Evolutionary conservation across 257 asterid species (phyloP).

Genomic region (Eustoma russellianum): DNA sequence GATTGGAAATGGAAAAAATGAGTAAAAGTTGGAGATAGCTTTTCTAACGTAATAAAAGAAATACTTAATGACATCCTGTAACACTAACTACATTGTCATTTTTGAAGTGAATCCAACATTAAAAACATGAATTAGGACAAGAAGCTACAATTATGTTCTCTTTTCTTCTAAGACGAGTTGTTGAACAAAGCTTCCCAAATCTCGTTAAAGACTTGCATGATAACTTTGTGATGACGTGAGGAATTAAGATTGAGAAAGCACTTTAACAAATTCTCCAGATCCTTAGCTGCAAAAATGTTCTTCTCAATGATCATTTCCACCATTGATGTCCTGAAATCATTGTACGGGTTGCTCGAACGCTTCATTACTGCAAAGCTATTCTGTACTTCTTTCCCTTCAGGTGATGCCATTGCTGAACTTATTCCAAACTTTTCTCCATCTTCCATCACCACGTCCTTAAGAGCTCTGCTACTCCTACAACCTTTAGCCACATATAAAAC

Average conservation of each 20-base stretch:
- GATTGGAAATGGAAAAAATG: too few species aligned
- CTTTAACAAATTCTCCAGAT: conserved; percentile 23
- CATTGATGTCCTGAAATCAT: conserved; percentile 36
- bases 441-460: background rate
- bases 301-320: conserved; percentile 34
- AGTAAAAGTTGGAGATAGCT: too few species aligned
- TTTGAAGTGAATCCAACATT: background rate
- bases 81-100: conserved; percentile 10
- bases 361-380: conserved; percentile 29
- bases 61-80: background rate
- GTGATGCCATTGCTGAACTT: background rate
- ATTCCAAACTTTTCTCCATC: background rate
- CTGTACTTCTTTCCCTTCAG: conserved; percentile 8
- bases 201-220: conserved; percentile 22
- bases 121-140: background rate
- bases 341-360: conserved; percentile 30
- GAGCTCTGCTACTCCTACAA: background rate
- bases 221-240: conserved; percentile 20
- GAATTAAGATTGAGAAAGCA: conserved; percentile 25
- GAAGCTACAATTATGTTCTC: background rate
- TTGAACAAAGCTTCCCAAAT: conserved; percentile 29
- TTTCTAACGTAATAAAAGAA: conserved; percentile 2
- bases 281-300: conserved; percentile 16
- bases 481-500: too few species aligned
- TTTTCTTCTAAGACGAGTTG: conserved; percentile 1